phyloP scores from a whole-genome alignment of 78 protist species.

The Pelomyxa schiedti region DNA sequence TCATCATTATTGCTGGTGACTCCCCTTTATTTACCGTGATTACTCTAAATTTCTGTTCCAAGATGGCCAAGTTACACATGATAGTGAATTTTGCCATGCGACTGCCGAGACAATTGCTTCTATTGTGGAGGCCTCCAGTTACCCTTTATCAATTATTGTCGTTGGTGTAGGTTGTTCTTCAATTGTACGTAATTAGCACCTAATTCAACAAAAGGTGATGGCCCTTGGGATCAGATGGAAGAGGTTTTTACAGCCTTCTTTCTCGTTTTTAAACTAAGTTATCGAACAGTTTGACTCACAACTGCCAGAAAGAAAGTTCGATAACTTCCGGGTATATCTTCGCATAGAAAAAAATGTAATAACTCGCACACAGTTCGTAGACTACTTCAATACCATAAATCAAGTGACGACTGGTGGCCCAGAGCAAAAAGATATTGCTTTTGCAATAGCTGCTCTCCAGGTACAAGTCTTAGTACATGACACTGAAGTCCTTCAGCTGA shows the following conservation, averaged over 20 bases:
- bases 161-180: background rate
- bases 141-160: background rate
- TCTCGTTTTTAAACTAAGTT: background rate
- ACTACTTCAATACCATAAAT: background rate
- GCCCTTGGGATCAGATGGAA: constrained; percentile 1
- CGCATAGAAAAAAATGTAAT: no score
- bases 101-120: background rate
- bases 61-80: background rate
- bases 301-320: background rate
- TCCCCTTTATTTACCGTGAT: no score
- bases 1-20: background rate
- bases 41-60: no score
- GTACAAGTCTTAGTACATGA: no score
- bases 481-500: no score
- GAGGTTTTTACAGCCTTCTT: background rate
- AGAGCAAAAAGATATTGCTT: background rate
- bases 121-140: background rate
- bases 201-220: background rate
- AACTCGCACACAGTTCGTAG: constrained; percentile 3
- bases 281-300: background rate
- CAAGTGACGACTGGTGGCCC: background rate
- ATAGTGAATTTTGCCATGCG: background rate
- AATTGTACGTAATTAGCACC: background rate
- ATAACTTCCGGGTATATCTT: background rate
- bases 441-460: constrained; percentile 1